Evolutionary conservation across 306 rosid genomes (phyloP), one percentile per base, ranked within the genome.

Genomic region (Clitoria ternatea): DNA sequence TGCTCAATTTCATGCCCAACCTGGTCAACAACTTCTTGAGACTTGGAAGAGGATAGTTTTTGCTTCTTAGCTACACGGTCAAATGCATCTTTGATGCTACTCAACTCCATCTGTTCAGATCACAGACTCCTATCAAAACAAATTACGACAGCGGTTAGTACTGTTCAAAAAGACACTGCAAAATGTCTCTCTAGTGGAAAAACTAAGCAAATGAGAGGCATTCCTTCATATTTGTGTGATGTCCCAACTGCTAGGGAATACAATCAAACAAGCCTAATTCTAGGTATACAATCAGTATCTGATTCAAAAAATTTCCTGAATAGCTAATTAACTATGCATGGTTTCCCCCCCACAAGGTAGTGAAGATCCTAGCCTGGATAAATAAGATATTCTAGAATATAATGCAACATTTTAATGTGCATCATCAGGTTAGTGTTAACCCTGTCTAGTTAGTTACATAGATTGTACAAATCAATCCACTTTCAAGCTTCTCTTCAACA

Each of bases 41-140:
- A 77, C 84, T 81, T 90, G 49, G 89, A 85, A 80, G 86, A 81
- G 61, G 91, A 89, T 22, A 89, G 49, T 80, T 90, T 94, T 82
- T 94, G 99, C 83, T 94, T 90, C 89, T 91, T 89, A 64, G 87
- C 76, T 29, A 87, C 91, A 61, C 88, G 87, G n/a, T 89, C 90
- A 84, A 89, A 89, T 69, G 96, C 90, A 84, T 91, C 99, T 83
- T 73, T 89, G 65, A 94, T 69, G 74, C 83, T 78, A 77, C 62
- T 85, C 78, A 87, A 84, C 79, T 90, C 99, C 99, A 94, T 94
- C 72, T 70, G 47, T 27, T 74, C 53, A 18, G 68, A 75, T 43
- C 66, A 61, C 50, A 70, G 76, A 64, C 77, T 63, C 85, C 95
- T 88, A 74, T n/a, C 72, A 73, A 57, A 62, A 36, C 52, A 81